Conservation (phyloP, 2,329 filamentous ascomycete genomes). For the Xylariaceae sp. region DNA sequence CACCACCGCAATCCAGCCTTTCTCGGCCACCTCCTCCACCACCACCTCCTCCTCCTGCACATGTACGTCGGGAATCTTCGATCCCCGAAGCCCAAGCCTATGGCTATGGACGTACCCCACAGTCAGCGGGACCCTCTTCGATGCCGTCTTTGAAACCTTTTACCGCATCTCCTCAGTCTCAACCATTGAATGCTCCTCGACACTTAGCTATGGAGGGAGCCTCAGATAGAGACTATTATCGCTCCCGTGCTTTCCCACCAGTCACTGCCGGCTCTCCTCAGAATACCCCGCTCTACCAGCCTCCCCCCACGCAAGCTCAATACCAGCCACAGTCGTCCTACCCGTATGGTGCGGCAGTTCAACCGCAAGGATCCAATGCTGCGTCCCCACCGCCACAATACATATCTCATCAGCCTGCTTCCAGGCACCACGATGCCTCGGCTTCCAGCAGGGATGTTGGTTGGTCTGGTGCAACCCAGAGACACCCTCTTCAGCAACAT, state of each 20-base stretch:
- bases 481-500: slow-evolving; percentile 32
- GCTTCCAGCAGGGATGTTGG: slow-evolving; percentile 33
- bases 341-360: slow-evolving; percentile 40
- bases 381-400: slow-evolving; percentile 57
- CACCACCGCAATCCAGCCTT: slow-evolving; percentile 44
- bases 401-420: slow-evolving; percentile 41
- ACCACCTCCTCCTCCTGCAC: slow-evolving; percentile 39
- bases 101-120: slow-evolving; percentile 41
- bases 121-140: slow-evolving; percentile 36
- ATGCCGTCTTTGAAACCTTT: slow-evolving; percentile 56
- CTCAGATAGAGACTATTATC: slow-evolving; percentile 46
- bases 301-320: slow-evolving; percentile 36
- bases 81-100: slow-evolving; percentile 41
- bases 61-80: slow-evolving; percentile 44
- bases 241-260: slow-evolving; percentile 31
- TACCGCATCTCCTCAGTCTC: slow-evolving; percentile 48
- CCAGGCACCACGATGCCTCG: slow-evolving; percentile 42
- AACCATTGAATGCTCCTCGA: slow-evolving; percentile 44
- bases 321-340: slow-evolving; percentile 42
- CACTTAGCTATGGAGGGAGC: slow-evolving; percentile 41
- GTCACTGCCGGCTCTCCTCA: slow-evolving; percentile 46
- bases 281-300: slow-evolving; percentile 43
- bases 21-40: slow-evolving; percentile 39
- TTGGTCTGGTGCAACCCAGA: slow-evolving; percentile 31
- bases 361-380: slow-evolving; percentile 38